Evolutionary conservation across 2,329 filamentous ascomycete genomes (phyloP), one percentile per base, ranked within the genome.

Genomic region (Clonostachys solani): DNA sequence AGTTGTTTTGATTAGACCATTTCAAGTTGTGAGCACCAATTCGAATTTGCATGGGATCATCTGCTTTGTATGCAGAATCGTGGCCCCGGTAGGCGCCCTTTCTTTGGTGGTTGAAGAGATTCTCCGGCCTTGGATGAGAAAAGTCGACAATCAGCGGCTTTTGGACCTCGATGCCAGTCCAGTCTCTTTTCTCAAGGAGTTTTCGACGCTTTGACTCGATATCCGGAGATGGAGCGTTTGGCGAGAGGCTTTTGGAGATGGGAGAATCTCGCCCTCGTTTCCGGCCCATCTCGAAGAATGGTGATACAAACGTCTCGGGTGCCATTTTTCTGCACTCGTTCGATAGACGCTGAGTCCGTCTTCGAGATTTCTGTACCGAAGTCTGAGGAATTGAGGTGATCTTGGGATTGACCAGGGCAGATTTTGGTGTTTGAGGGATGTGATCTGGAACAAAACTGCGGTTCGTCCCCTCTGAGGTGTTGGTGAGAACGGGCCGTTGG

Each of bases 101-200:
- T 17, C 16, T 13, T 35, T 33, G 9, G 33, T 17, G 33, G 42
- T 23, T 10, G 40, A 10, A 38, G 29, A 16, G 13, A 17, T 37
- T 8, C 23, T 29, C 23, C 23, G 29, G n/a, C 13, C 33, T 43
- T 42, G 34, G 37, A 37, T 15, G 16, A 19, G 19, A 19, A 45
- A n/a, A 58, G 12, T 56, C 49, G 8, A 56, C 47, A 2, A 49
- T 40, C 13, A 63, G 49, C 9, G 59, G 52, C 43, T 64, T 66
- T 42, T 67, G 63, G 12, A 62, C 44, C 16, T 49, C 50, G 7
- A 66, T 49, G 5, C 65, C 62, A 1, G 57, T 59, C 63, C 65
- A 68, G 33, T 64, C 58, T 12, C 42, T 46, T 40, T 56, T 59
- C 10, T 56, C 44, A 16, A 65, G 48, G 5, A 65, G 49, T 41